phyloP scores from a whole-genome alignment of 306 rosid genomes.

The Pterocarpus macrocarpus region DNA sequence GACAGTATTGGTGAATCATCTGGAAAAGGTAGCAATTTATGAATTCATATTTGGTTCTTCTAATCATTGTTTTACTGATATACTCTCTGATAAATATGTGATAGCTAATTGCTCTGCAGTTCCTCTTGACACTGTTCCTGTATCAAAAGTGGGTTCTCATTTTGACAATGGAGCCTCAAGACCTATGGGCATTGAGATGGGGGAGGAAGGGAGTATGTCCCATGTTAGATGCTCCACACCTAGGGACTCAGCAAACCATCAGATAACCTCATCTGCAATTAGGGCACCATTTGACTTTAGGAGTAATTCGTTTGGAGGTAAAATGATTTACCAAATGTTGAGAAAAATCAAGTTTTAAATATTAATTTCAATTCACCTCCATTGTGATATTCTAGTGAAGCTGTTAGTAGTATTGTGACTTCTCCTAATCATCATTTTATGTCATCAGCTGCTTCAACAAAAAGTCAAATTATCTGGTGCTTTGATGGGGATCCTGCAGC shows the following conservation, averaged over 20 bases:
- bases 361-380: constrained; percentile 65
- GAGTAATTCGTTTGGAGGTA: constrained; percentile 75
- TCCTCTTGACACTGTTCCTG: constrained; percentile 55
- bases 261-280: constrained; percentile 67
- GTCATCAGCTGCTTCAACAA: constrained; percentile 59
- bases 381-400: constrained; percentile 73
- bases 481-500: constrained; percentile 90
- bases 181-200: constrained; percentile 61
- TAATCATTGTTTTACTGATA: constrained; percentile 56
- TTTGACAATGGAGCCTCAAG: constrained; percentile 67
- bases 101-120: constrained; percentile 51
- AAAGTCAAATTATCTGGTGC: constrained; percentile 69
- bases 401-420: constrained; percentile 57
- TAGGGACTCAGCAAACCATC: constrained; percentile 66
- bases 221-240: constrained; percentile 66
- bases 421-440: constrained; percentile 72
- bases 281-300: constrained; percentile 64
- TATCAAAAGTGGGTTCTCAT: constrained; percentile 55
- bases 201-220: constrained; percentile 63
- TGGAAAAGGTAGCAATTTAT: constrained; percentile 55
- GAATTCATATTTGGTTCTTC: constrained; percentile 52
- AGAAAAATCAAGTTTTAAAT: constrained; percentile 66
- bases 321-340: constrained; percentile 58
- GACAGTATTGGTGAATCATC: constrained; percentile 67
- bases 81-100: constrained; percentile 54